Evolutionary conservation across 305 asterid species (phyloP), one percentile per base, ranked within the genome.

Genomic region (Withania somnifera): DNA sequence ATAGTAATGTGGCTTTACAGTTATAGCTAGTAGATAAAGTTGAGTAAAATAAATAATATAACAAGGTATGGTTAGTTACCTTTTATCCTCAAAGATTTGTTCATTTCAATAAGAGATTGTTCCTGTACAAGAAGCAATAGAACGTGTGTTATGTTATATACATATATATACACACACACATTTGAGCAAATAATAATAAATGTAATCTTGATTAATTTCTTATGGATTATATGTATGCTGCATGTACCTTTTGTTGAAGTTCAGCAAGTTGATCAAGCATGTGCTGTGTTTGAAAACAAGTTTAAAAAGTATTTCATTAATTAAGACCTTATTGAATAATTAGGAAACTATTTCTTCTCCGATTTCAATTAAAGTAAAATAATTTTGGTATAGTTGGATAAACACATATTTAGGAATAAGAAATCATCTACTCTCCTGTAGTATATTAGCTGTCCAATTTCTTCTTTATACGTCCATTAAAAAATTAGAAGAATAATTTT

Each of bases 161-260:
- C n/a, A n/a, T n/a, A n/a, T n/a, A n/a, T n/a, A n/a, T n/a, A n/a
- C n/a, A n/a, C n/a, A n/a, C n/a, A n/a, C n/a, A n/a, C n/a, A n/a
- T n/a, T n/a, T n/a, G n/a, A n/a, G n/a, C 11, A 32, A 53, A 30
- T 32, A 11, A 2, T 15, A 24, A 5, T 14, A 36, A 57, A 24
- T 38, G 5, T 38, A 40, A 57, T 79, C 54, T 58, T 32, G 34
- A n/a, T n/a, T n/a, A n/a, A 36, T 51, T 50, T 8, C 20, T 78
- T 32, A 17, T 26, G 15, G 4, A 42, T 10, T 42, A 30, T 30
- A 22, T 42, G 20, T 5, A 22, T 8, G n/a, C n/a, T 64, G 1
- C 40, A 14, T 11, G 3, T 80, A 88, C 90, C 90, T 84, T 88
- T 78, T 84, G 83, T 20, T 80, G 87, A 81, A 88, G 89, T 30